Conservation (phyloP, 2,329 filamentous ascomycete genomes). For the Cytospora mali region DNA sequence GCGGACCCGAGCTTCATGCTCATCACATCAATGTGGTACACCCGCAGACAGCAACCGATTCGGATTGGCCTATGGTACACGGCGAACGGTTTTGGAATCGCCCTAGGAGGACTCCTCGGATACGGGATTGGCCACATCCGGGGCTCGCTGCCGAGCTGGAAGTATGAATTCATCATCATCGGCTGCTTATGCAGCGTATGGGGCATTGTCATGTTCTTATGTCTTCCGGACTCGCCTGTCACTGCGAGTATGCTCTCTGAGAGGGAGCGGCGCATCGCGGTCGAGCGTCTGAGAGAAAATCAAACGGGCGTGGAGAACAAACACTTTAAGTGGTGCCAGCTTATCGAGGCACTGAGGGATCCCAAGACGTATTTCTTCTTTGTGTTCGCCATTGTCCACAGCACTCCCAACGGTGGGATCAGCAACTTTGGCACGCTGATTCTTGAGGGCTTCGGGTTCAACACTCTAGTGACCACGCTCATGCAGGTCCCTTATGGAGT, state of each 20-base stretch:
- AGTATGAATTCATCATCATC: slow-evolving; percentile 42
- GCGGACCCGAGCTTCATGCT: slow-evolving; percentile 39
- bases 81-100: slow-evolving; percentile 28
- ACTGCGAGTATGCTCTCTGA: slow-evolving; percentile 30
- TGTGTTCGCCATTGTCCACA: slow-evolving; percentile 29
- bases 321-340: slow-evolving; percentile 36
- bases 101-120: slow-evolving; percentile 36
- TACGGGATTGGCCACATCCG: slow-evolving; percentile 41
- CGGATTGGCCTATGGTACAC: slow-evolving; percentile 28
- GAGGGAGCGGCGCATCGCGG: slow-evolving; percentile 36
- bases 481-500: slow-evolving; percentile 35
- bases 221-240: slow-evolving; percentile 34
- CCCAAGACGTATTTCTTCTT: slow-evolving; percentile 36
- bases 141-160: slow-evolving; percentile 34
- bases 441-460: slow-evolving; percentile 55
- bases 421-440: slow-evolving; percentile 52
- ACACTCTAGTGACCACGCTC: slow-evolving; percentile 45
- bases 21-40: slow-evolving; percentile 28
- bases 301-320: slow-evolving; percentile 41
- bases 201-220: slow-evolving; percentile 29
- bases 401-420: slow-evolving; percentile 36
- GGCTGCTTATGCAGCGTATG: slow-evolving; percentile 40
- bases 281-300: slow-evolving; percentile 38
- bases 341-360: slow-evolving; percentile 38
- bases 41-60: slow-evolving; percentile 23